phyloP scores from a whole-genome alignment of 176 grass and related monocot genomes.

The Oryza australiensis region DNA sequence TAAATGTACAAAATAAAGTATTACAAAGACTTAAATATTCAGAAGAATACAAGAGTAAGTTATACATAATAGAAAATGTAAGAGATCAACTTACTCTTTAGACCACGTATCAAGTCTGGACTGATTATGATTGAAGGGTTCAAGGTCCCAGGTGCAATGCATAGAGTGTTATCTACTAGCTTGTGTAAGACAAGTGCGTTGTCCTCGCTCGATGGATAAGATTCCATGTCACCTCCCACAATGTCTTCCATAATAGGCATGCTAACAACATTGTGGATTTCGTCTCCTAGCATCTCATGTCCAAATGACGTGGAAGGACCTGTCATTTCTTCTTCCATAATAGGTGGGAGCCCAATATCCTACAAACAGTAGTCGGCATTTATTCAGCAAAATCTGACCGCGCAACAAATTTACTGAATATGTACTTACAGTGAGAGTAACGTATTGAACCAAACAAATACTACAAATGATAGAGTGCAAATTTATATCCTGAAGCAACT shows the following conservation, averaged over 20 bases:
- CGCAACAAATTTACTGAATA: not conserved
- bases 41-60: not conserved
- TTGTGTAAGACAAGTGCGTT: conserved; percentile 81
- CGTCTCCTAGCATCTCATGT: conserved; percentile 34
- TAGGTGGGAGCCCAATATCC: conserved; percentile 56
- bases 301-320: conserved; percentile 25
- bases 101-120: conserved; percentile 60
- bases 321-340: conserved; percentile 49
- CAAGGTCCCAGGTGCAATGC: conserved; percentile 32
- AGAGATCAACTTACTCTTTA: conserved; percentile 80
- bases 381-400: conserved; percentile 28
- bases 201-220: conserved; percentile 37
- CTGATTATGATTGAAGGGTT: conserved; percentile 71
- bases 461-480: not conserved
- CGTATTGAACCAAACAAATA: too few relatives aligned
- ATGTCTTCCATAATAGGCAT: conserved; percentile 38
- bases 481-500: conserved; percentile 8
- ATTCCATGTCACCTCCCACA: conserved; percentile 35
- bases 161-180: conserved; percentile 31
- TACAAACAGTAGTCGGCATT: conserved; percentile 39
- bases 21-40: conserved; percentile 20
- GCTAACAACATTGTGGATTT: conserved; percentile 21
- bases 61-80: conserved; percentile 20
- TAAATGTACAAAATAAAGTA: conserved; percentile 2
- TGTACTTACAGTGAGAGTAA: not conserved